phyloP scores from a whole-genome alignment of 139 green algal genomes.

The Axilococcus clingmanii region DNA sequence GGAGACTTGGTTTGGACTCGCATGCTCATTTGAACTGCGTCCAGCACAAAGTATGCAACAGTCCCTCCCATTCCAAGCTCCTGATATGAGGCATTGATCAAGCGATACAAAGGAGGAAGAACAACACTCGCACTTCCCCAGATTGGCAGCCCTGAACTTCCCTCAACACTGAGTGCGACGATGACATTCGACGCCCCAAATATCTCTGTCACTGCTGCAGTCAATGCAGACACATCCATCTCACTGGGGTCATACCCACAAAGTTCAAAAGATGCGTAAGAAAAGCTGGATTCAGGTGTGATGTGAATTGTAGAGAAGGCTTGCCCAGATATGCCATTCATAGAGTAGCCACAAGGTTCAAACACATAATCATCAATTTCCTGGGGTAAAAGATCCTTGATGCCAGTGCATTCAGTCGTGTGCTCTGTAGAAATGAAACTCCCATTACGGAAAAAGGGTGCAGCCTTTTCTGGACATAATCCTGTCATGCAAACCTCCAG shows the following conservation, averaged over 20 bases:
- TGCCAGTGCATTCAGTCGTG: conserved; percentile 49
- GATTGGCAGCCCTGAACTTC: not conserved
- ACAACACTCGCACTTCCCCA: conserved; percentile 4
- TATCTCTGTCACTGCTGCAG: conserved; percentile 24
- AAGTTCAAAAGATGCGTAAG: conserved; percentile 88
- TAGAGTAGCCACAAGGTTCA: conserved; percentile 97
- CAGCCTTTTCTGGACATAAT: conserved; percentile 46
- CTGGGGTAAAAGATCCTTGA: conserved; percentile 65
- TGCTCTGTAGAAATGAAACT: conserved; percentile 47
- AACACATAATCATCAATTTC: conserved; percentile 97
- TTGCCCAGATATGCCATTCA: conserved; percentile 77
- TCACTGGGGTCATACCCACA: conserved; percentile 44
- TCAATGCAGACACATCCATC: conserved; percentile 12
- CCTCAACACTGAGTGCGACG: conserved; percentile 42
- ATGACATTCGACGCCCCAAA: conserved; percentile 48
- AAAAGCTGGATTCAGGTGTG: conserved; percentile 86
- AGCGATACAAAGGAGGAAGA: conserved; percentile 29
- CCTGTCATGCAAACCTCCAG: conserved; percentile 97
- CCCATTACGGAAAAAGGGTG: conserved; percentile 66
- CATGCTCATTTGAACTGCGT: not conserved
- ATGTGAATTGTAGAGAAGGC: conserved; percentile 94
- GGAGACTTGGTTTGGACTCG: not conserved
- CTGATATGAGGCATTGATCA: conserved; percentile 26
- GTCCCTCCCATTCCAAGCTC: conserved; percentile 25
- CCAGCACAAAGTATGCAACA: conserved; percentile 21